Percentiles rank a stretch among this genome's conserved stretches.
Conservation (phyloP, 2,329 filamentous ascomycete species). For the Xylaria sp. region DNA sequence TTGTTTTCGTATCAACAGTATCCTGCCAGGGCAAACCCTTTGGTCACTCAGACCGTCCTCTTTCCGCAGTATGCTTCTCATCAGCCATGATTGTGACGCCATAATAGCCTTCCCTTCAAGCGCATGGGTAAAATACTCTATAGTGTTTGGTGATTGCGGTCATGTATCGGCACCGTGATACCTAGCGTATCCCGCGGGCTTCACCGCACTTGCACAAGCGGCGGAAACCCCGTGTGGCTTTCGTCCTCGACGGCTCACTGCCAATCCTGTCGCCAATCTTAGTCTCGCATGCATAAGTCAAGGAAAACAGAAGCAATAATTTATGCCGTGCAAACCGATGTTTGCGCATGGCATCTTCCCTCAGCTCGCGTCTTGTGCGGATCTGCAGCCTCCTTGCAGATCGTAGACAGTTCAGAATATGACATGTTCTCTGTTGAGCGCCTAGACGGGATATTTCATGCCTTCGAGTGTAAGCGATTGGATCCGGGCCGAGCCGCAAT, state of each 20-base stretch:
- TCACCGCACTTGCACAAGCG: not conserved
- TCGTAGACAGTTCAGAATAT: constrained; percentile 11
- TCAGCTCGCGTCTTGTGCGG: constrained; percentile 16
- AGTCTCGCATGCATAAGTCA: constrained; percentile 12
- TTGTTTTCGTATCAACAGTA: constrained; percentile 4
- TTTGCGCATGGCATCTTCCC: constrained; percentile 2
- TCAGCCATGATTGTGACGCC: constrained; percentile 17
- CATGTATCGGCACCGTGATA: not conserved
- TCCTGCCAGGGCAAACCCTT: not conserved
- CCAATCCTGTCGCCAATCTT: constrained; percentile 19
- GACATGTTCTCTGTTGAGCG: constrained; percentile 12
- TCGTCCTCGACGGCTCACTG: not conserved
- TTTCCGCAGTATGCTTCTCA: not conserved
- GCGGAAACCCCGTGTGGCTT: constrained; percentile 20
- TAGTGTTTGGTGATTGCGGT: not conserved
- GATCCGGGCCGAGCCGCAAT: constrained; percentile 22
- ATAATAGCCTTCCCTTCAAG: constrained; percentile 1
- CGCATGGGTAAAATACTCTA: constrained; percentile 8
- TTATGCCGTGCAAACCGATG: constrained; percentile 25
- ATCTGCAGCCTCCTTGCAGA: constrained; percentile 14
- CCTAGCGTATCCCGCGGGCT: not conserved
- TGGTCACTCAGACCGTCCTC: constrained; percentile 8
- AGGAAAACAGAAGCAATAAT: constrained; percentile 28
- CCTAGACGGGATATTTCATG: constrained; percentile 6
- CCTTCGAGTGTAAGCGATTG: constrained; percentile 17